Base-by-base conservation (phyloP, 345 rosid genomes). In the Crucihimalaya himalaica region DNA sequence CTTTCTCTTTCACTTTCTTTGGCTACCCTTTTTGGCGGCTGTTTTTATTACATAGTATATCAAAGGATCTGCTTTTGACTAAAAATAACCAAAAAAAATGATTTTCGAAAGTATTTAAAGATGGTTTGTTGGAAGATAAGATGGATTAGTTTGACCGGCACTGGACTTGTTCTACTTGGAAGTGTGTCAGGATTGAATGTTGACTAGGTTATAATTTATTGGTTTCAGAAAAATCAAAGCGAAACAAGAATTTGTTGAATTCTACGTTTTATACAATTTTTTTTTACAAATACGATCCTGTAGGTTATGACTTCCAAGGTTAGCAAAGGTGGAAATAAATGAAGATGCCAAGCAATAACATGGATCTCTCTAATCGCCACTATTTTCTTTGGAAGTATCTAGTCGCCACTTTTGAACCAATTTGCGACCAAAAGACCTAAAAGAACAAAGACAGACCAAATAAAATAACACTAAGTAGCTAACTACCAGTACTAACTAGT, bases 161-260 rank as follows among this genome's bases (percentile, higher is more conserved):
- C 37, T 73, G 50, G 21, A 73, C 70, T 23, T 55, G n/a, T n/a
- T n/a, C n/a, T n/a, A n/a, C n/a, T n/a, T n/a, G n/a, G n/a, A n/a
- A n/a, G n/a, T n/a, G 71, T 45, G 23, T n/a, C 78, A 56, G 21
- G 13, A 73, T 73, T 65, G 77, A 73, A 56, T 64, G 39, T 64
- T 73, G 77, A 73, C 71, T 72, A 31, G 3, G n/a, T n/a, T n/a
- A n/a, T n/a, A n/a, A n/a, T n/a, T n/a, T n/a, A n/a, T n/a, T n/a
- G n/a, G n/a, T n/a, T n/a, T n/a, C n/a, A n/a, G n/a, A n/a, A n/a
- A n/a, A n/a, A n/a, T n/a, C n/a, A n/a, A n/a, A n/a, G n/a, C n/a
- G n/a, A n/a, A n/a, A n/a, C n/a, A n/a, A n/a, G n/a, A n/a, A n/a
- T n/a, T n/a, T n/a, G n/a, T n/a, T n/a, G n/a, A n/a, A n/a, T n/a